Base-by-base conservation (phyloP, 176 grass and related monocot genomes). In the Rhipidocladum racemiflorum region DNA sequence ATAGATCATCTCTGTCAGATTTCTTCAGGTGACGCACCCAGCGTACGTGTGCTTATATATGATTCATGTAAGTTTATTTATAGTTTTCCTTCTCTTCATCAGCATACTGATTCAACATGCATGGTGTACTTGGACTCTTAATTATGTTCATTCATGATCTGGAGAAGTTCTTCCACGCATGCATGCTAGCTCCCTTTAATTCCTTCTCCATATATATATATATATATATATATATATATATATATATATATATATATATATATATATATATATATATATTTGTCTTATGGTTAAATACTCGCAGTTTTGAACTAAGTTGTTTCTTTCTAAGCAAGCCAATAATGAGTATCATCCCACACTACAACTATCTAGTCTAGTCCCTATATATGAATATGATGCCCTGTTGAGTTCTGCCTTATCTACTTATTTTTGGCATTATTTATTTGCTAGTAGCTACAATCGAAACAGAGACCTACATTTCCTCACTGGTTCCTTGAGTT, bases 101-200 rank as follows among this genome's bases (percentile, higher is more conserved):
- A 36, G 40, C 39, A 60, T 23, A 64, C 76, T 57, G 38, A 66
- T 83, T 49, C 57, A 65, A 40, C 59, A 74, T 28, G 29, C 59
- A 74, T 28, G 29, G 38, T 74, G 21, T 27, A 63, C 27, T 34
- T 56, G 36, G 5, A 51, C 27, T 77, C 27, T 48, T n/a, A n/a
- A n/a, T n/a, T 89, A 2, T 63, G 21, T 56, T 71, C 45, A 81
- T 56, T 71, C 45, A 81, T 56, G 63, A 77, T 75, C 40, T 35
- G 21, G 21, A 70, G 20, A 74, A 57, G 35, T 38, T 85, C 46
- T 48, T 72, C 38, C 55, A 30, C 53, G 17, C 56, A 40, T 65
- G 27, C n/a, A n/a, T n/a, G n/a, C n/a, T n/a, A n/a, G n/a, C 7
- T 3, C 5, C 7, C 23, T 51, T 76, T 38, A 38, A 38, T 38